Base-by-base conservation (phyloP, 345 rosid species). In the Syzygium jambos region DNA sequence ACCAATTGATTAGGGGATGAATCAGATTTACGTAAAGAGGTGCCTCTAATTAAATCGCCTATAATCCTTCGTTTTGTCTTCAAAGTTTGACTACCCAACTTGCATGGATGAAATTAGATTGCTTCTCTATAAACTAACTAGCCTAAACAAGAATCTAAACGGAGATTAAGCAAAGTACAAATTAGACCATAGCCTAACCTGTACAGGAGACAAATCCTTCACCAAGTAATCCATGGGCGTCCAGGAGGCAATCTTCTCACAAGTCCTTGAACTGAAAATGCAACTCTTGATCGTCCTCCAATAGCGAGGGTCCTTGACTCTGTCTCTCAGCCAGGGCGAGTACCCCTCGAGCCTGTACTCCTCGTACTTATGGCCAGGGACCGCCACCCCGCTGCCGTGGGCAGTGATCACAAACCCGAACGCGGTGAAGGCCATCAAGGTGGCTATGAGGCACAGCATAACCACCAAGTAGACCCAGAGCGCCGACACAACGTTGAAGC, bases 381-480 rank as follows among this genome's bases (percentile, higher is more conserved):
- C 95, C 46, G 53, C 92, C 55, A 89, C 92, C 14, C 98, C 98
- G 25, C 99, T 96, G n/a, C 98, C 98, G 43, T 85, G 96, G 89
- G 91, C 93, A 0, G 98, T 96, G 22, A 98, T 99, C 38, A 93
- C 91, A 84, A 98, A 94, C 27, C 99, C 99, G 65, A 98, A 95
- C 14, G 95, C 73, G 2, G 98, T 96, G 57, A 98, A 84, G 22
- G 88, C 95, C 93, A 95, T 91, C 12, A 98, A 89, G 41, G 95
- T 77, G 15, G 90, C 93, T 86, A 96, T 95, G n/a, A 95, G 87
- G 87, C 95, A 85, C 86, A 98, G 65, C 99, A 98, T 95, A 87
- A 95, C 95, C 84, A 95, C 94, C 82, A 98, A 88, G 90, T 98
- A 98, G 4, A 98, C 91, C 99, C 99, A 96, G 17, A 98, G 98